These are phyloP conservation scores for Coleophoma cylindrospora DNA, from an alignment of 2,329 filamentous ascomycete genomes.

Conservation along the genomic window DNA sequence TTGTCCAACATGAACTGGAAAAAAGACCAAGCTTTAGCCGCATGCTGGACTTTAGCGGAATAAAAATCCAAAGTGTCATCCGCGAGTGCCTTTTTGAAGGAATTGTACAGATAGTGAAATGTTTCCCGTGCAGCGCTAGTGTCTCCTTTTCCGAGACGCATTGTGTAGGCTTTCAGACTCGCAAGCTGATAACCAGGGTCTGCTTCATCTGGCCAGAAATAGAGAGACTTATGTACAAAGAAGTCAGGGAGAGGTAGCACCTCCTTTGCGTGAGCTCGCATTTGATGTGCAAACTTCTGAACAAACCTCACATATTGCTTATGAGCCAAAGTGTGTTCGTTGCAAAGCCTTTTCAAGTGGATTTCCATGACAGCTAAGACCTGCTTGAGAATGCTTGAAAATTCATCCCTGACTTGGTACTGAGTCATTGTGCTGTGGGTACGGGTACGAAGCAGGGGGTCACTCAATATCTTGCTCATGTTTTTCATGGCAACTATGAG, in stretches of 20 bases:
- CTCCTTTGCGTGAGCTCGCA: conserved; percentile 18
- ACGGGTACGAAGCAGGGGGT: conserved; percentile 5
- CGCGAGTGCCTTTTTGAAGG: conserved; percentile 18
- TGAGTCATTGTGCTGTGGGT: conserved; percentile 8
- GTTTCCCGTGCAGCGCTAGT: conserved; percentile 8
- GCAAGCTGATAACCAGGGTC: conserved; percentile 23
- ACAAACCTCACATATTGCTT: conserved; percentile 16
- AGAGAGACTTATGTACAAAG: conserved; percentile 16
- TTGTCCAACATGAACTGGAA: neutral
- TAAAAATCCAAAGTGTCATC: neutral
- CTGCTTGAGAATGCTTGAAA: conserved; percentile 12
- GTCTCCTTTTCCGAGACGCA: conserved; percentile 16
- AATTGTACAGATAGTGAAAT: conserved; percentile 23
- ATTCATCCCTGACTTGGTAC: conserved; percentile 6
- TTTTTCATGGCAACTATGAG: neutral
- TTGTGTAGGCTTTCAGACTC: conserved; percentile 20
- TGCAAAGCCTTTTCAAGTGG: conserved; percentile 13
- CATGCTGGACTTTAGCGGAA: neutral
- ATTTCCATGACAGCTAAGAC: conserved; percentile 20
- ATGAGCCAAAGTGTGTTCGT: conserved; percentile 8
- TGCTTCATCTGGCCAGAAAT: conserved; percentile 21
- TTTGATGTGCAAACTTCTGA: conserved; percentile 14
- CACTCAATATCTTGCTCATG: conserved; percentile 1
- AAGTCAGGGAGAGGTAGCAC: conserved; percentile 19
- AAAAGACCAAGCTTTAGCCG: conserved; percentile 1